These are phyloP conservation scores for Wallemia hederae DNA, from an alignment of 1,284 basidiomycete species.

Conservation along the genomic window DNA sequence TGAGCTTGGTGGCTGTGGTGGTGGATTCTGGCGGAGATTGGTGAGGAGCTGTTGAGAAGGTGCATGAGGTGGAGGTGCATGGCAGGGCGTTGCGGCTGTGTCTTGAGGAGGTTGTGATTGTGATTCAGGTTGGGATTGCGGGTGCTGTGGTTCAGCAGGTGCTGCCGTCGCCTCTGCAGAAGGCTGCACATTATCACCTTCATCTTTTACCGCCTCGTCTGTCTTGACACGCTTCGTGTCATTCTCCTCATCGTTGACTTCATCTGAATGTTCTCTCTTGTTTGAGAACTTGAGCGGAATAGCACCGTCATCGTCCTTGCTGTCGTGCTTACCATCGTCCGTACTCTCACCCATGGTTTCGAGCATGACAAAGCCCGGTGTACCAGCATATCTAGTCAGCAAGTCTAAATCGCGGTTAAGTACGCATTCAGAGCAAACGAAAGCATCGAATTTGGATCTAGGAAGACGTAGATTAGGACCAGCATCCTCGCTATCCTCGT, in stretches of 20 bases:
- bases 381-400: neutral
- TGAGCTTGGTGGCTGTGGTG: neutral
- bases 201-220: neutral
- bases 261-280: neutral
- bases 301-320: neutral
- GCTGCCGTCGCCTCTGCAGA: too few relatives aligned
- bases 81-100: neutral
- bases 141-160: too few relatives aligned
- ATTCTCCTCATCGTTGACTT: neutral
- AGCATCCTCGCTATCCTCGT: neutral
- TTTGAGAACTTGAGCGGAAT: neutral
- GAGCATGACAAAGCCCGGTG: neutral
- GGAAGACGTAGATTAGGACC: neutral
- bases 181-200: too few relatives aligned
- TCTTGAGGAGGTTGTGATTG: neutral
- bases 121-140: neutral
- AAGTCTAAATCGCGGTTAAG: neutral
- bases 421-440: neutral
- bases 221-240: neutral
- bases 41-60: neutral
- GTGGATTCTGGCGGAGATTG: neutral
- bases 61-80: neutral
- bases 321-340: neutral
- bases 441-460: neutral
- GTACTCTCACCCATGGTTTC: neutral